Conservation (phyloP, 345 rosid species). For the Raphanus raphanistrum region DNA sequence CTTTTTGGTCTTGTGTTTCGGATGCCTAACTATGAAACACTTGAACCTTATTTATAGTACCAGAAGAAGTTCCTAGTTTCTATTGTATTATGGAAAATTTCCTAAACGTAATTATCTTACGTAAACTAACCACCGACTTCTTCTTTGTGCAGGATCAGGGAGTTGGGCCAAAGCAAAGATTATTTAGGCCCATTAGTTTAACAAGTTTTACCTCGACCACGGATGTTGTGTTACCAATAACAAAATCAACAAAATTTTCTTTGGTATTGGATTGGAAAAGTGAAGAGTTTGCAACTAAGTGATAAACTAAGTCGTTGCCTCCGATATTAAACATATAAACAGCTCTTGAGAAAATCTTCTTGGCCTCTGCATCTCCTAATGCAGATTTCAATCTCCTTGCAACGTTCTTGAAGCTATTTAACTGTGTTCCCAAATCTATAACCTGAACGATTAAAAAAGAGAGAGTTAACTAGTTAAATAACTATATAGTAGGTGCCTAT, state of each 20-base stretch:
- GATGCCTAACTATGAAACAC: too few species aligned
- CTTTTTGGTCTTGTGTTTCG: too few species aligned
- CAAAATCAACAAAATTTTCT: constrained; percentile 41
- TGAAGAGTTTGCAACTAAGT: constrained; percentile 32
- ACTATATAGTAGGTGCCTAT: not conserved
- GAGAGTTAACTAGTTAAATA: not conserved
- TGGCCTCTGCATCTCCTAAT: constrained; percentile 41
- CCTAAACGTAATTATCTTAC: too few species aligned
- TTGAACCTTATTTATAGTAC: too few species aligned
- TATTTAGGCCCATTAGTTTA: too few species aligned
- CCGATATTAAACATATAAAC: constrained; percentile 49
- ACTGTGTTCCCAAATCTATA: constrained; percentile 43
- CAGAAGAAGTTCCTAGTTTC: too few species aligned
- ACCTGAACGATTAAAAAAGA: constrained; percentile 19
- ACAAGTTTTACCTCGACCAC: constrained; percentile 47
- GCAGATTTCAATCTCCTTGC: constrained; percentile 36
- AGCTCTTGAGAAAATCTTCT: constrained; percentile 41
- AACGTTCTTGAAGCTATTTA: constrained; percentile 44
- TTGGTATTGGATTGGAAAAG: constrained; percentile 25
- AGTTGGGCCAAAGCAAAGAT: too few species aligned
- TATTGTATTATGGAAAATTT: too few species aligned
- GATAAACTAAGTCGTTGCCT: constrained; percentile 37
- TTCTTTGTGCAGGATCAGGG: too few species aligned
- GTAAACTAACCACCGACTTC: too few species aligned
- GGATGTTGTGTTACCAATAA: constrained; percentile 43